Evolutionary conservation across 179 eudicot genomes (phyloP), one percentile per base, ranked within the genome.

Genomic region (Carnegiea gigantea): DNA sequence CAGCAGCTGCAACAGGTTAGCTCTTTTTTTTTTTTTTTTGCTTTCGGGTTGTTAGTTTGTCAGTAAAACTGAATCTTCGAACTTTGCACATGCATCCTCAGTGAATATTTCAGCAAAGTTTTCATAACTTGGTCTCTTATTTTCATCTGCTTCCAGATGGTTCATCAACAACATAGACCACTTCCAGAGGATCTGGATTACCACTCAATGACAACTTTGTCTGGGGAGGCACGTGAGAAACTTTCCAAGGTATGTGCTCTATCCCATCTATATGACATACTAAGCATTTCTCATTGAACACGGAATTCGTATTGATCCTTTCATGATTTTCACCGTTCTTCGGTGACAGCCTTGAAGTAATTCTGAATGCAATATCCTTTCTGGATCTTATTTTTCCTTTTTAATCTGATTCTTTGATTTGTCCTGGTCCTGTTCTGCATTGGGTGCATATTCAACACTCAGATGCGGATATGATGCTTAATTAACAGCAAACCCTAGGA

Each of bases 141-240:
- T 81, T 71, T 44, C 43, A 75, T 74, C 78, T 67, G 78, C 74
- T 78, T 72, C 75, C 54, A 96, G 99, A 92, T 96, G 92, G 93
- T 89, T 87, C 98, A 94, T 80, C 89, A 88, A 86, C 97, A 96
- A 83, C 97, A 94, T 84, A 91, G 83, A 83, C 92, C 90, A 62
- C 96, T 96, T 78, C 92, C 99, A 9, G 96, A 91, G 70, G 92
- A 94, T 81, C 87, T 96, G 70, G 95, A 96, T 92, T 96, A 92
- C 85, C 33, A 87, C 78, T 83, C 92, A 51, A 94, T 96, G 95
- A 86, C 90, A 72, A 96, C 94, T 80, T 88, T 96, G 83, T 94
- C 93, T 30, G 87, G 88, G 77, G 99, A 96, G 86, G 92, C 98
- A 75, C 98, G 99, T 46, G 98, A 96, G 81, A 96, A 96, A 82